Evolutionary conservation across 202 grass and related monocot species (phyloP).

Genomic region (Schoenoplectus triqueter): DNA sequence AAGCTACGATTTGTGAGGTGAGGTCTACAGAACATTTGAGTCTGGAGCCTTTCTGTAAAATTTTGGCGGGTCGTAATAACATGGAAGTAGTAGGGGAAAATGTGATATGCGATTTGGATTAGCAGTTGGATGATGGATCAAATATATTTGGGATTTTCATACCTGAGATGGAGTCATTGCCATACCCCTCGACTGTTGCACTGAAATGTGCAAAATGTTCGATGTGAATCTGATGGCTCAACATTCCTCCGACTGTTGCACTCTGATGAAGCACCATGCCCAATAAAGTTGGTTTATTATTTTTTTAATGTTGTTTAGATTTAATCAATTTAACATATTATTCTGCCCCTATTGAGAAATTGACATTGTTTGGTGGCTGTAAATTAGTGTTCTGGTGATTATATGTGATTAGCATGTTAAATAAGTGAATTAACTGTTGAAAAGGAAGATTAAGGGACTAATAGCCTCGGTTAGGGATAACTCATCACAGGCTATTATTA

Average conservation of each 20-base stretch:
- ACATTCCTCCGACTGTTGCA: not conserved
- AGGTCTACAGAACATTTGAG: not conserved
- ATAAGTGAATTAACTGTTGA: not conserved
- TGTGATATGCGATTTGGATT: not conserved
- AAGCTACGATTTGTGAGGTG: not conserved
- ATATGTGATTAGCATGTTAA: not conserved
- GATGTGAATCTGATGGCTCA: not conserved
- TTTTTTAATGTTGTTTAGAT: not conserved
- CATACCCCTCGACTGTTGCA: not conserved
- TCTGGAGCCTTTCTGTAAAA: not conserved
- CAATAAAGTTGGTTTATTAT: constrained; percentile 10
- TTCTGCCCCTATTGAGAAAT: constrained; percentile 6
- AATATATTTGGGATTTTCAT: not conserved
- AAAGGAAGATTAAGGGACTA: no score
- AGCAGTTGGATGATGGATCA: constrained; percentile 16
- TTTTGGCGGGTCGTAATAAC: constrained; percentile 1
- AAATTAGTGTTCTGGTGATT: constrained; percentile 3
- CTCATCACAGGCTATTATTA: no score
- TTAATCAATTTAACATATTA: not conserved
- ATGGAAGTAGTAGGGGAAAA: not conserved
- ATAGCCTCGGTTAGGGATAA: no score
- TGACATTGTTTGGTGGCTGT: constrained; percentile 1
- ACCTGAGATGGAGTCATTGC: not conserved
- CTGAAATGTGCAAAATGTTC: not conserved
- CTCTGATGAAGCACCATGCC: not conserved